These are phyloP conservation scores for Triticum urartu DNA, from an alignment of 176 grass and related monocot genomes.

Conservation along the genomic window DNA sequence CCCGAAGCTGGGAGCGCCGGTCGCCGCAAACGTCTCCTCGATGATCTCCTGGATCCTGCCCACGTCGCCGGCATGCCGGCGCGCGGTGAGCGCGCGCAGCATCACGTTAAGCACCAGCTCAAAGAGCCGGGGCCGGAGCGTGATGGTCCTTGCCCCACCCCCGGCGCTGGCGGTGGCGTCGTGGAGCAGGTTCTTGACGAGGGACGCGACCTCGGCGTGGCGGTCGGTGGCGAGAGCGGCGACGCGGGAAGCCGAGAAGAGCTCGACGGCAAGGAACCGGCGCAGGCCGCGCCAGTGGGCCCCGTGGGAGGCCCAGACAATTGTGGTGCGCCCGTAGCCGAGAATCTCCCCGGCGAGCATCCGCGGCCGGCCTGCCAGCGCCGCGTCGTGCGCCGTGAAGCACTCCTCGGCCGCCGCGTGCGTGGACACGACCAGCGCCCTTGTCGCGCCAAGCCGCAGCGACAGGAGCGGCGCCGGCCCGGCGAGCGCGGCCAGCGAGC, in stretches of 20 bases:
- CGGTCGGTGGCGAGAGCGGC: slow-evolving; percentile 31
- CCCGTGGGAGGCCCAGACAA: slow-evolving; percentile 36
- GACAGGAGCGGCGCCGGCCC: slow-evolving; percentile 33
- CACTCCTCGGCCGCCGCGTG: slow-evolving; percentile 54
- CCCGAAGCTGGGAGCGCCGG: slow-evolving; percentile 34
- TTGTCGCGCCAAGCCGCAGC: slow-evolving; percentile 52
- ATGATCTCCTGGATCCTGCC: slow-evolving; percentile 41
- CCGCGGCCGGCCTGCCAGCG: slow-evolving; percentile 45
- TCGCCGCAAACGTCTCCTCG: slow-evolving; percentile 29
- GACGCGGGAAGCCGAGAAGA: slow-evolving; percentile 48
- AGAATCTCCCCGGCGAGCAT: slow-evolving; percentile 35
- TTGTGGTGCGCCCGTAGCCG: slow-evolving; percentile 33
- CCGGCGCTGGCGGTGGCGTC: neutral
- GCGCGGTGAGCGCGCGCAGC: slow-evolving; percentile 26
- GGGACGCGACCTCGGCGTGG: slow-evolving; percentile 31
- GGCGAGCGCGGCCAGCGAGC: slow-evolving; percentile 20
- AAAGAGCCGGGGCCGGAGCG: slow-evolving; percentile 30
- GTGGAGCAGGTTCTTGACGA: slow-evolving; percentile 23
- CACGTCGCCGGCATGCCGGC: neutral
- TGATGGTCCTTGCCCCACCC: neutral
- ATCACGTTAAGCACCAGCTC: slow-evolving; percentile 50
- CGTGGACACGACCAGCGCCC: slow-evolving; percentile 48
- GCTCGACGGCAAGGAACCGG: slow-evolving; percentile 34
- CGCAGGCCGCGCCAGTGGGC: slow-evolving; percentile 52
- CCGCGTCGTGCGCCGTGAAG: slow-evolving; percentile 50